phyloP scores from a whole-genome alignment of 2,329 filamentous ascomycete species.

The Pseudocercospora ulei region DNA sequence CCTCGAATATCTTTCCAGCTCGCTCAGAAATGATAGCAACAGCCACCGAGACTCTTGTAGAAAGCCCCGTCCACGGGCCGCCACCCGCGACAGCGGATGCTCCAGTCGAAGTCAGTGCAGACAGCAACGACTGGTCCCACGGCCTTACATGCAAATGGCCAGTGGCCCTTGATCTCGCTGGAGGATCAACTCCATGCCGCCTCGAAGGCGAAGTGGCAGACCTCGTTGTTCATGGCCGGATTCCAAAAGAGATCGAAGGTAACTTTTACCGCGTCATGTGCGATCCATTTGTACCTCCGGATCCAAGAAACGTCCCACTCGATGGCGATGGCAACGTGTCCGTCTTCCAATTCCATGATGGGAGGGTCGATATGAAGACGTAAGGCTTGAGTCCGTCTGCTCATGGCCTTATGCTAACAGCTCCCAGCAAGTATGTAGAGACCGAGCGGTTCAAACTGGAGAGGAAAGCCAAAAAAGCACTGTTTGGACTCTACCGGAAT shows the following conservation, averaged over 20 bases:
- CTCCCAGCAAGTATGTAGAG: conserved; percentile 37
- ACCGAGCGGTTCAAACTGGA: conserved; percentile 39
- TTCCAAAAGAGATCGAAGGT: conserved; percentile 32
- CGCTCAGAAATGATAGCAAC: neutral
- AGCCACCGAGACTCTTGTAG: neutral
- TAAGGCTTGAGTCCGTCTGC: too few relatives aligned
- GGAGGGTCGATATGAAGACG: conserved; percentile 40
- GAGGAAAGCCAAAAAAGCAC: conserved; percentile 32
- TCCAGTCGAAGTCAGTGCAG: neutral
- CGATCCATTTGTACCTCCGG: conserved; percentile 48
- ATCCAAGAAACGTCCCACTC: conserved; percentile 47
- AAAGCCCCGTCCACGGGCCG: neutral
- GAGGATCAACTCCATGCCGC: conserved; percentile 32
- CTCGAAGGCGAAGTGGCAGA: conserved; percentile 37
- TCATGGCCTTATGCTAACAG: too few relatives aligned
- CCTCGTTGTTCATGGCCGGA: conserved; percentile 29
- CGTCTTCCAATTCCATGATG: conserved; percentile 38
- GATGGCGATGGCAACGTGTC: conserved; percentile 41
- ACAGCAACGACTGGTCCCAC: conserved; percentile 1
- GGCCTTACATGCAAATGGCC: conserved; percentile 18
- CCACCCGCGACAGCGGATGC: neutral
- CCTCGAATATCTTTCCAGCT: neutral
- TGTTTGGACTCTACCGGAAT: conserved; percentile 52
- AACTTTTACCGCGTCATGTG: conserved; percentile 43
- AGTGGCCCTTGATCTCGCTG: conserved; percentile 22